Evolutionary conservation across 345 rosid genomes (phyloP).

Genomic region (Eucalyptus curtisii): DNA sequence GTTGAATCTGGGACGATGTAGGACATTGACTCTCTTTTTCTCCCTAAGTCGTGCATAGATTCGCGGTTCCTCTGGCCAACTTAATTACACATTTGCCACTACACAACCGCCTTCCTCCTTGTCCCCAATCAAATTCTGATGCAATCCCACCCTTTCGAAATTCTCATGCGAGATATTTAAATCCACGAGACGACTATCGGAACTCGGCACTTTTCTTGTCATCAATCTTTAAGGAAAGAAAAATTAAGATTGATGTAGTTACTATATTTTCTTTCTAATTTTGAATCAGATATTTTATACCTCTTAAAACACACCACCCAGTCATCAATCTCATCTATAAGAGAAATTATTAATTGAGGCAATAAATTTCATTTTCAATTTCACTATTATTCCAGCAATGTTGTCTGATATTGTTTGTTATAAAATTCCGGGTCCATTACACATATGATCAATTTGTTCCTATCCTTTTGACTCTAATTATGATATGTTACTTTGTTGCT

Average conservation of each 20-base stretch:
- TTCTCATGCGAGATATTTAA: not conserved
- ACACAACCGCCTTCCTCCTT: not conserved
- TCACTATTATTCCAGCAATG: not conserved
- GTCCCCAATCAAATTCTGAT: not conserved
- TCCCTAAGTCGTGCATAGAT: too few relatives aligned
- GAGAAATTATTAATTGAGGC: too few relatives aligned
- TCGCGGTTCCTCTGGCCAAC: not conserved
- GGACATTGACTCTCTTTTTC: not conserved
- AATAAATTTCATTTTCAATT: not conserved
- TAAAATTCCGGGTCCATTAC: not conserved
- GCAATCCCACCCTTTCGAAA: not conserved
- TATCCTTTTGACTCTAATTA: not conserved
- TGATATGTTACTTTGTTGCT: not conserved
- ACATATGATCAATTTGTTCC: not conserved
- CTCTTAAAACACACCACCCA: too few relatives aligned
- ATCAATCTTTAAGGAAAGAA: too few relatives aligned
- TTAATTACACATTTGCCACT: not conserved
- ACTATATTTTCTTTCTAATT: too few relatives aligned
- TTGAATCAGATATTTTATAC: rapidly evolving
- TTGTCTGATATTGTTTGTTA: not conserved
- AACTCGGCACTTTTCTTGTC: too few relatives aligned
- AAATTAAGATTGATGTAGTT: too few relatives aligned
- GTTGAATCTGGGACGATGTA: not conserved
- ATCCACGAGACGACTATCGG: not conserved
- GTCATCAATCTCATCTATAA: too few relatives aligned